Evolutionary conservation across 495 filamentous ascomycete genomes (phyloP).

Genomic region (Acidiella bohemica): DNA sequence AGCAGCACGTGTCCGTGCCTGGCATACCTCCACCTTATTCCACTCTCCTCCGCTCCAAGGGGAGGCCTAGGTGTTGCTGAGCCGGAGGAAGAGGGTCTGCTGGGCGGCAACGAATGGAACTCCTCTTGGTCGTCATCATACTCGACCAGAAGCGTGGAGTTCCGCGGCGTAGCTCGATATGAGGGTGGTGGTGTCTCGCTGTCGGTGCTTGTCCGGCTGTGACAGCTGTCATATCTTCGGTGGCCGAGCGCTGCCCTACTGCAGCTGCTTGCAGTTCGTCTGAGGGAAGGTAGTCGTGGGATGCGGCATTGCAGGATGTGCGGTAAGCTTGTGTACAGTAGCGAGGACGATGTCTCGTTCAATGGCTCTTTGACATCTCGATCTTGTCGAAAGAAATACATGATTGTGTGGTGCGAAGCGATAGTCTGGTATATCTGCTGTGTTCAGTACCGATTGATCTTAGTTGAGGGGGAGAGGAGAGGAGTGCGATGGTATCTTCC

Average conservation of each 20-base stretch:
- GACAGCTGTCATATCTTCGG: neutral
- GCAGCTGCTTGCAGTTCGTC: neutral
- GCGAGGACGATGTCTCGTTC: neutral
- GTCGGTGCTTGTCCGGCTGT: neutral
- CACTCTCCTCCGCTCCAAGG: conserved; percentile 13
- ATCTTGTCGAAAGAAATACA: neutral
- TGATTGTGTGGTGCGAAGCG: neutral
- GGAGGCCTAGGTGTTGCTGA: neutral
- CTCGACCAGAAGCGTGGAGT: neutral
- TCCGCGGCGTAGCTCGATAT: conserved; percentile 1
- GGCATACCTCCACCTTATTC: conserved; percentile 36
- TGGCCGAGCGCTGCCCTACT: neutral
- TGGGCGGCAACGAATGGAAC: neutral
- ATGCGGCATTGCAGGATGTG: neutral
- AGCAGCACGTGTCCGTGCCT: conserved; percentile 33
- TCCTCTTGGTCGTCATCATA: neutral
- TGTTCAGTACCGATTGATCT: no score
- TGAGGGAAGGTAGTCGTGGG: neutral
- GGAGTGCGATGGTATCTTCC: no score
- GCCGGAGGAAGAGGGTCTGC: neutral
- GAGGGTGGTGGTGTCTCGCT: conserved; percentile 2
- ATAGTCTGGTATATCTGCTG: no score
- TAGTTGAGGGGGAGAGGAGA: no score
- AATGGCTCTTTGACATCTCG: neutral
- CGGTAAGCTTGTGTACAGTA: neutral